phyloP scores from a whole-genome alignment of 768 basidiomycete genomes.

The Rickenella mellea region DNA sequence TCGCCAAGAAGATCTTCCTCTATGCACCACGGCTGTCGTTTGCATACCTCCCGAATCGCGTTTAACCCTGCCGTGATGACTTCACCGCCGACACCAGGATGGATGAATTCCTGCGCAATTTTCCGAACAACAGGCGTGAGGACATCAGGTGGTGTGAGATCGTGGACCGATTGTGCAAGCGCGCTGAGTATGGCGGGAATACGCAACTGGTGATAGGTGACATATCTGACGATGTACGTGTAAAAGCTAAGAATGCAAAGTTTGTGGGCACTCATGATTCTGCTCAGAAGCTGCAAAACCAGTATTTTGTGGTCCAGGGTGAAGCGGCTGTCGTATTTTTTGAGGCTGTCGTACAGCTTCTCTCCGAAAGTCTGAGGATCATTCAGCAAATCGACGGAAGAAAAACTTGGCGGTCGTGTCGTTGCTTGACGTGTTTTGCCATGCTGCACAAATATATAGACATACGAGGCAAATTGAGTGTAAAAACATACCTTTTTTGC shows the following conservation, averaged over 20 bases:
- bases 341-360: conserved; percentile 80
- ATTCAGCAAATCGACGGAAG: conserved; percentile 84
- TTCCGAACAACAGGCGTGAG: conserved; percentile 85
- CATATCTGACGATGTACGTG: conserved; percentile 91
- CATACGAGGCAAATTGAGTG: not conserved
- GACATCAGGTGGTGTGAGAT: conserved; percentile 89
- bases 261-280: conserved; percentile 89
- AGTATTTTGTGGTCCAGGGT: conserved; percentile 95
- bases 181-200: conserved; percentile 90
- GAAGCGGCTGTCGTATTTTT: conserved; percentile 86
- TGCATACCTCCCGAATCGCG: conserved; percentile 88
- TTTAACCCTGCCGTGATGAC: conserved; percentile 97
- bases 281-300: conserved; percentile 91
- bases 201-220: conserved; percentile 84
- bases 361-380: conserved; percentile 96
- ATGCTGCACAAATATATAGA: conserved; percentile 21
- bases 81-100: conserved; percentile 92
- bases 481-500: conserved; percentile 55
- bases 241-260: conserved; percentile 92
- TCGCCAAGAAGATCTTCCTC: conserved; percentile 90
- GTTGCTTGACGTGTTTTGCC: conserved; percentile 16
- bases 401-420: conserved; percentile 57
- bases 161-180: conserved; percentile 91
- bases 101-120: conserved; percentile 91
- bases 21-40: conserved; percentile 94